Base-by-base conservation (phyloP, 805 yeast species). In the Candida loeiensis region DNA sequence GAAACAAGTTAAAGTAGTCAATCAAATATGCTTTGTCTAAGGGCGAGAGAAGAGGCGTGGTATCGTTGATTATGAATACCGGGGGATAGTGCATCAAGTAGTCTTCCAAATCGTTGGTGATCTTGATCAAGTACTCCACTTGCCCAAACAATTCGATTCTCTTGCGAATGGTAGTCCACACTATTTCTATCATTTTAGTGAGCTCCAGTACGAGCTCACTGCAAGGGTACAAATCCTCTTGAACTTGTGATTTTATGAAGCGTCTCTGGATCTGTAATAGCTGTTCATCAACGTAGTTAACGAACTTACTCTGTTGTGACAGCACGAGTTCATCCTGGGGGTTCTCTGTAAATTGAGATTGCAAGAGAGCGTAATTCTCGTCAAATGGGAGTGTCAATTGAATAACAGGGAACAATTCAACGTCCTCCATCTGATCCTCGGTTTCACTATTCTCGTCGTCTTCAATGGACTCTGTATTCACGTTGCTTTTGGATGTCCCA, bases 61-160 rank as follows among this genome's bases (percentile, higher is more conserved):
- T 20, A 7, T 33, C 38, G 2, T 37, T 33, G 14, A 40, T 19
- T 4, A 36, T 37, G 18, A 56, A 55, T 14, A 57, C 36, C n/a
- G 36, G 24, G 2, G 47, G 38, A 16, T 66, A 66, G 43, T 59
- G 56, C 11, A 64, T 71, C 6, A 80, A 47, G 48, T 75, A 83
- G 46, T 82, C 90, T 35, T 79, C 71, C 20, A 82, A 52, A 45
- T 83, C 89, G 36, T 84, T 87, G 36, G 86, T 75, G 2, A 85
- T 69, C 29, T 72, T 70, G 17, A 86, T 63, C 13, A 83, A 58
- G 48, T 82, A 83, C 38, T 79, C 78, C 0, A 74, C 66, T 55
- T 82, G 90, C 1, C 85, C 86, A 51, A 76, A 76, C 6, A 62
- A 47, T n/a, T 37, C 41, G 13, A 46, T 49, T 22, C 54, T 39